phyloP scores from a whole-genome alignment of 352 stramenopile genomes.

The Phytophthora pini region DNA sequence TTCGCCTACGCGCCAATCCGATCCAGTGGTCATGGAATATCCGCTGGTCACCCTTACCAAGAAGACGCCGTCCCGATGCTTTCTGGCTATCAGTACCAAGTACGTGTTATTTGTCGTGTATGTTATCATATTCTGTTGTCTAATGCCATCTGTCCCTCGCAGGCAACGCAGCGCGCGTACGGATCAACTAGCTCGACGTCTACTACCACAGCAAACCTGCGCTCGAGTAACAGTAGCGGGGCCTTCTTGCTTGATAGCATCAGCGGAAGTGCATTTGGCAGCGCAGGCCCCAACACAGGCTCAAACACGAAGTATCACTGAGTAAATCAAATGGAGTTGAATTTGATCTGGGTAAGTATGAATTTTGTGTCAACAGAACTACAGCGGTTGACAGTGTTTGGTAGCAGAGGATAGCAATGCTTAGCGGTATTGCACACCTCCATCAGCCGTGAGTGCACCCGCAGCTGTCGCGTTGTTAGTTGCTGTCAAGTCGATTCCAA shows the following conservation, averaged over 20 bases:
- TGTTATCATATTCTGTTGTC: too few relatives aligned
- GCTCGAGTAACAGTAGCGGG: conserved; percentile 55
- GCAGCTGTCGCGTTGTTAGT: too few relatives aligned
- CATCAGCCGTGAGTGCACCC: too few relatives aligned
- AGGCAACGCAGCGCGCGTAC: conserved; percentile 55
- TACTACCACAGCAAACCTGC: conserved; percentile 37
- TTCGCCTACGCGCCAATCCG: conserved; percentile 46
- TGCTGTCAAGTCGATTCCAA: too few relatives aligned
- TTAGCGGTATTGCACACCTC: too few relatives aligned
- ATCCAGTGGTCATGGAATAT: conserved; percentile 39
- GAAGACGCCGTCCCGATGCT: conserved; percentile 62
- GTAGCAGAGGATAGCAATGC: too few relatives aligned
- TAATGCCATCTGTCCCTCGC: too few relatives aligned
- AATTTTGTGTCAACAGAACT: too few relatives aligned
- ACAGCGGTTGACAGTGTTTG: too few relatives aligned
- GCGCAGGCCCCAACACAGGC: conserved; percentile 31
- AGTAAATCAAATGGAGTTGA: too few relatives aligned
- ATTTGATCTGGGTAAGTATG: too few relatives aligned
- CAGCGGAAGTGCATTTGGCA: conserved; percentile 47
- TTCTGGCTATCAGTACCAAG: conserved; percentile 74
- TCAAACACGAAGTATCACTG: conserved; percentile 19
- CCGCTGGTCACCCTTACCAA: conserved; percentile 40
- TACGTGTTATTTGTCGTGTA: conserved; percentile 10
- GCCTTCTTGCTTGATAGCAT: conserved; percentile 56
- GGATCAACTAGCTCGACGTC: conserved; percentile 37